Conservation (phyloP, 2,329 filamentous ascomycete genomes). For the Bretziella fagacearum region DNA sequence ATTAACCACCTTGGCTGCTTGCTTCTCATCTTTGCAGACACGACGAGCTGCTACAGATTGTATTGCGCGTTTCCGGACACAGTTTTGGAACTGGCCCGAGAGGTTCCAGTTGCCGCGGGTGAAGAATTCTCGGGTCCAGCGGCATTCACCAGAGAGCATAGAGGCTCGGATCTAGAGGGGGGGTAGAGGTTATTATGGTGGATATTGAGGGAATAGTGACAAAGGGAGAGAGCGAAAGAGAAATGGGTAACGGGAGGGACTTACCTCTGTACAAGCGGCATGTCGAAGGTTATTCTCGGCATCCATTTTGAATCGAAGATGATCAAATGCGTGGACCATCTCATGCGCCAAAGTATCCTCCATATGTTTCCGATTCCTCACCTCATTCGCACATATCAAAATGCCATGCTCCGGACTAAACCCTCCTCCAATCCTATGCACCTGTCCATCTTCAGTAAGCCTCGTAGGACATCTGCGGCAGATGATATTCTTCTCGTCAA, state of each 20-base stretch:
- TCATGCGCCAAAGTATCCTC: slow-evolving; percentile 94
- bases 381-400: slow-evolving; percentile 79
- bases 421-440: slow-evolving; percentile 55
- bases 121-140: slow-evolving; percentile 75
- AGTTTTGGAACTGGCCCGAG: slow-evolving; percentile 85
- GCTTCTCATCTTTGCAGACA: slow-evolving; percentile 65
- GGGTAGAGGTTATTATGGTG: slow-evolving; percentile 10
- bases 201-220: slow-evolving; percentile 5
- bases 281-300: slow-evolving; percentile 65
- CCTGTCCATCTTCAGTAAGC: slow-evolving; percentile 38
- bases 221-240: background rate
- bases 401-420: slow-evolving; percentile 82
- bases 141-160: slow-evolving; percentile 83
- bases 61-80: slow-evolving; percentile 67
- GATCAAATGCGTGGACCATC: slow-evolving; percentile 95
- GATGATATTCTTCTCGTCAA: slow-evolving; percentile 59
- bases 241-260: slow-evolving; percentile 15
- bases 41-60: slow-evolving; percentile 64
- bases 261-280: slow-evolving; percentile 82
- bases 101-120: slow-evolving; percentile 72
- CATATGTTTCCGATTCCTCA: slow-evolving; percentile 60
- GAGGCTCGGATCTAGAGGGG: slow-evolving; percentile 63
- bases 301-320: slow-evolving; percentile 80
- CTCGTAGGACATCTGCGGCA: slow-evolving; percentile 60
- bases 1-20: slow-evolving; percentile 78